A percentile compares a stretch with the other conserved stretches of the same genome.
Evolutionary conservation across 192 early-diverging fungal species (phyloP).

Genomic region (Podila verticillata): DNA sequence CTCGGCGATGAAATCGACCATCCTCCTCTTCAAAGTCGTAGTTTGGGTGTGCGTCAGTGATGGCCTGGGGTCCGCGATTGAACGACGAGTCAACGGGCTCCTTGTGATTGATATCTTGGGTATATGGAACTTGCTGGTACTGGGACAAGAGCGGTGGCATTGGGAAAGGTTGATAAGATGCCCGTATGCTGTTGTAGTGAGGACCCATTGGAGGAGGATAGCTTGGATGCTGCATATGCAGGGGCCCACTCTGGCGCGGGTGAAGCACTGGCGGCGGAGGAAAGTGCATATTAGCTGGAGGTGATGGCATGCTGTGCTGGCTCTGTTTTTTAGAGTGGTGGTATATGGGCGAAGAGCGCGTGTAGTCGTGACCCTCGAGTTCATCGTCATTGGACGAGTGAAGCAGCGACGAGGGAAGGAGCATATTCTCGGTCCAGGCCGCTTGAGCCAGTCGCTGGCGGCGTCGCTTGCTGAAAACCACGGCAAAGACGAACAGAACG

Average conservation of each 20-base stretch:
- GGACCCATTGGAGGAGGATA: constrained; percentile 19
- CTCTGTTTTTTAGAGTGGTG: not conserved
- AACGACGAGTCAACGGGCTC: constrained; percentile 12
- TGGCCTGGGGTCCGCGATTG: constrained; percentile 23
- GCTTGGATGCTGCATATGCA: constrained; percentile 34
- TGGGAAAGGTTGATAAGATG: constrained; percentile 18
- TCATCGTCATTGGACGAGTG: constrained; percentile 37
- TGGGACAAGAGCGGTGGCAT: constrained; percentile 7
- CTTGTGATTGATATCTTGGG: constrained; percentile 14
- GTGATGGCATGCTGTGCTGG: constrained; percentile 14
- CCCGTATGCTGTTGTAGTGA: constrained; percentile 17
- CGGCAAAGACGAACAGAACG: constrained; percentile 15
- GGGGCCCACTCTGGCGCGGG: constrained; percentile 28
- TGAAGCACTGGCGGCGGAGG: constrained; percentile 33
- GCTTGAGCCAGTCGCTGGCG: constrained; percentile 23
- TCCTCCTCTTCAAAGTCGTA: not conserved
- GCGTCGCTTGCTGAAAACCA: constrained; percentile 32
- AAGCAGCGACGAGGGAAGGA: constrained; percentile 21
- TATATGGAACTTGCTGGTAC: not conserved
- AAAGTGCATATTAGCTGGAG: constrained; percentile 19
- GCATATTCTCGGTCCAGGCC: constrained; percentile 46
- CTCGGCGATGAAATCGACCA: not conserved
- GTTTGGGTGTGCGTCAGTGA: not conserved
- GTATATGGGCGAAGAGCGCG: constrained; percentile 27
- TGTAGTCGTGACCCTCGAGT: constrained; percentile 36